Evolutionary conservation across 2,329 filamentous ascomycete species (phyloP).

Genomic region (Fusarium sp.): DNA sequence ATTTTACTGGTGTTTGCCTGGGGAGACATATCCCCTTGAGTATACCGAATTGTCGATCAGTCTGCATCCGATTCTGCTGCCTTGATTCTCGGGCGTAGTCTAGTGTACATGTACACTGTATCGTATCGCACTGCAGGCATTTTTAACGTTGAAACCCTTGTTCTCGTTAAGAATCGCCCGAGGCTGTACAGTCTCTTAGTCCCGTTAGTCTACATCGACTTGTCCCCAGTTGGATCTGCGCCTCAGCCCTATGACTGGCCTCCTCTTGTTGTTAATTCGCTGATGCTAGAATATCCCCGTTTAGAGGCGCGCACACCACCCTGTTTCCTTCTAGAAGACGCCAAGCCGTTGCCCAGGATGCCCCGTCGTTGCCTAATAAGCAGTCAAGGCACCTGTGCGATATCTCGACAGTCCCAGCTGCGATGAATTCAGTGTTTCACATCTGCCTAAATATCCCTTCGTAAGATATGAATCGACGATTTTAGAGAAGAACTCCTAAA

Average conservation of each 20-base stretch:
- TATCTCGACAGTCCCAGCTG: background rate
- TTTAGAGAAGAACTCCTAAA: background rate
- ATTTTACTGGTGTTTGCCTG: background rate
- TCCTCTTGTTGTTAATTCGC: background rate
- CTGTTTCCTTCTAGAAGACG: slow-evolving; percentile 26
- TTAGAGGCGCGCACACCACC: slow-evolving; percentile 8
- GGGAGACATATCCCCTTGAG: background rate
- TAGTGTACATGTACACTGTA: background rate
- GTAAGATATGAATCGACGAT: background rate
- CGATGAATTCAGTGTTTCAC: background rate
- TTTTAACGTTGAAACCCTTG: slow-evolving; percentile 7
- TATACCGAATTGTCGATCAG: slow-evolving; percentile 23
- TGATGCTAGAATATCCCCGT: background rate
- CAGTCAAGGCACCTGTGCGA: slow-evolving; percentile 3
- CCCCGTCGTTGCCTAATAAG: slow-evolving; percentile 18
- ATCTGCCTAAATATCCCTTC: background rate
- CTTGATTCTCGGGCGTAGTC: slow-evolving; percentile 14
- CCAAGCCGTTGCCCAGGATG: slow-evolving; percentile 3
- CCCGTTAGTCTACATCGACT: background rate
- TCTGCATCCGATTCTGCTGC: slow-evolving; percentile 15
- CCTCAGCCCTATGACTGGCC: slow-evolving; percentile 27
- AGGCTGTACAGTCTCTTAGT: slow-evolving; percentile 24
- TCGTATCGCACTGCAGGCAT: background rate
- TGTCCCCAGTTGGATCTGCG: slow-evolving; percentile 11
- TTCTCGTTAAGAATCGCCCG: slow-evolving; percentile 19